Base-by-base conservation (phyloP, 495 filamentous ascomycete genomes). In the Aspergillus nidulans region DNA sequence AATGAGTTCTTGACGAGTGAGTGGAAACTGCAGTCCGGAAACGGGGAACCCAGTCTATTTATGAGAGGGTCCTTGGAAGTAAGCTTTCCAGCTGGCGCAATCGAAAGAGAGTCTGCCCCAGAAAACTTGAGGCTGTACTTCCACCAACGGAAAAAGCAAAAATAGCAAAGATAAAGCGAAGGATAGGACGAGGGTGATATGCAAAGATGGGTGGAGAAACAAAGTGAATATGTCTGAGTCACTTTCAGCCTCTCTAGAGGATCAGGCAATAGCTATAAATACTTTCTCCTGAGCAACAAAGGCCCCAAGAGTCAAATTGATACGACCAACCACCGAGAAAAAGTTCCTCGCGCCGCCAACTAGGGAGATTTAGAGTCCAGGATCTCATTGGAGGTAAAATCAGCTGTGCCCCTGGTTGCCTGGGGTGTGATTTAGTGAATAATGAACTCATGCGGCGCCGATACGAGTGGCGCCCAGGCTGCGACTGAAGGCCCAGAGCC, bases 311-410 rank as follows among this genome's bases (percentile, higher is more conserved):
- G 42, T 18, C 32, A 49, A 25, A 45, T 40, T 43, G 32, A 45
- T 26, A 16, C 26, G 21, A 20, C 25, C 26, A 20, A 28, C 45
- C 53, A 49, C 42, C 46, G 25, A 25, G 2, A n/a, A 23, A 26
- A n/a, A 15, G 21, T 28, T 48, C 44, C 41, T 25, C 39, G 32
- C 19, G 42, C 49, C 42, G 44, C 16, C 15, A 38, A 41, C 46
- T 16, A 53, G 49, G 49, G 49, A 39, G 48, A 30, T 42, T 20
- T 23, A 19, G 34, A 36, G 24, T 43, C 46, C 55, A 36, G 49
- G 30, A 52, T 28, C n/a, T 44, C 44, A 56, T 50, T 56, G 53
- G 53, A 53, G 57, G 51, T 40, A 48, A 45, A 23, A 46, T n/a
- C 23, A 13, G 41, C 32, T 48, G 28, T 49, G 47, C 56, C 60